Percentiles rank a stretch among this genome's conserved stretches.
phyloP scores from a whole-genome alignment of 805 yeast genomes.

The Spencermartinsiella europaea region DNA sequence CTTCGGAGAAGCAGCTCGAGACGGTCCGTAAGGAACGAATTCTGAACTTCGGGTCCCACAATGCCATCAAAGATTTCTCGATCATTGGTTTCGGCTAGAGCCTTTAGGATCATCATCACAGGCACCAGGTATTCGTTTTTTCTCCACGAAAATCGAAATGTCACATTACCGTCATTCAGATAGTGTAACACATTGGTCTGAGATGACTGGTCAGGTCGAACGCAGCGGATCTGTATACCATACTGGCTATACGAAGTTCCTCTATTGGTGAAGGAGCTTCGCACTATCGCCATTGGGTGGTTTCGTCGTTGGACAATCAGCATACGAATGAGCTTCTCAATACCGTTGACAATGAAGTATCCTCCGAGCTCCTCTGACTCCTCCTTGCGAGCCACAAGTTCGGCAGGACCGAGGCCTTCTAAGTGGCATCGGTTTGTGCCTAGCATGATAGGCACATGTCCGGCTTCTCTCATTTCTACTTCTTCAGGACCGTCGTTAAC shows the following conservation, averaged over 20 bases:
- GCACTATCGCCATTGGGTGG: slow-evolving; percentile 95
- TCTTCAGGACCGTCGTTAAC: slow-evolving; percentile 84
- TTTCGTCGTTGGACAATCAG: slow-evolving; percentile 95
- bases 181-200: slow-evolving; percentile 97
- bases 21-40: slow-evolving; percentile 97
- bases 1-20: slow-evolving; percentile 86
- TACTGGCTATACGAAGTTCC: slow-evolving; percentile 83
- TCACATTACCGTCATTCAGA: slow-evolving; percentile 90
- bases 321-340: slow-evolving; percentile 94
- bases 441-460: slow-evolving; percentile 87
- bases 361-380: slow-evolving; percentile 97
- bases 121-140: slow-evolving; percentile 94
- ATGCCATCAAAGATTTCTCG: slow-evolving; percentile 95
- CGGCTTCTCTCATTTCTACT: slow-evolving; percentile 80
- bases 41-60: slow-evolving; percentile 78
- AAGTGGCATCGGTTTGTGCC: slow-evolving; percentile 88
- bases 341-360: slow-evolving; percentile 86
- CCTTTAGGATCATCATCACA: slow-evolving; percentile 86
- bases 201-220: slow-evolving; percentile 95
- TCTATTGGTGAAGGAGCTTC: slow-evolving; percentile 91
- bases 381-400: slow-evolving; percentile 72
- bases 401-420: slow-evolving; percentile 73
- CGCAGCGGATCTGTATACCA: slow-evolving; percentile 93
- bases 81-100: slow-evolving; percentile 84
- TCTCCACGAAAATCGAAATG: slow-evolving; percentile 95